Evolutionary conservation across 352 stramenopile species (phyloP).

Genomic region (Phytophthora ohioensis): DNA sequence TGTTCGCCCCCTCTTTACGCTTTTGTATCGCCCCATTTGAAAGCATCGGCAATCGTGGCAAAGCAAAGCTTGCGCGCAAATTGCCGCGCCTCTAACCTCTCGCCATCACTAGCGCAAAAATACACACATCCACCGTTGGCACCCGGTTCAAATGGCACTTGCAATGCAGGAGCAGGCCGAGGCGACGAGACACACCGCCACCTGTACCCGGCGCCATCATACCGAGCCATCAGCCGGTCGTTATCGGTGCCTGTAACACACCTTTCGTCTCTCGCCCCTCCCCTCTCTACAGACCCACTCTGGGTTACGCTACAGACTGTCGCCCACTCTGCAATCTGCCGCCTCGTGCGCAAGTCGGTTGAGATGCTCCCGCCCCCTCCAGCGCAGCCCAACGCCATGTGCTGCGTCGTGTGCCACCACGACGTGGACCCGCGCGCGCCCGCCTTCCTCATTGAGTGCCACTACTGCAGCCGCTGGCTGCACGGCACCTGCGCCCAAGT

Average conservation of each 20-base stretch:
- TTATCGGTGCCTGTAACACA: conserved; percentile 25
- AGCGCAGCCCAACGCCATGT: not conserved
- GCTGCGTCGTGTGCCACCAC: conserved; percentile 40
- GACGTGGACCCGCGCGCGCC: conserved; percentile 36
- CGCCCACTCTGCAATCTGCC: conserved; percentile 29
- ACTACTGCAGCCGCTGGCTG: conserved; percentile 73
- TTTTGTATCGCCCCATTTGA: conserved; percentile 15
- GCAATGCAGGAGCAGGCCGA: conserved; percentile 17
- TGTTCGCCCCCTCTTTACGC: conserved; percentile 7
- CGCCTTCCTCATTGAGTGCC: conserved; percentile 71
- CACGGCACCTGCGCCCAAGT: conserved; percentile 65
- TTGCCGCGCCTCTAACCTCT: conserved; percentile 8
- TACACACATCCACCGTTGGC: conserved; percentile 26
- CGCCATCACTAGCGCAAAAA: conserved; percentile 2
- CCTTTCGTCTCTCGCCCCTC: conserved; percentile 19
- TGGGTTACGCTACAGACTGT: conserved; percentile 13
- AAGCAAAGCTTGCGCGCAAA: conserved; percentile 5
- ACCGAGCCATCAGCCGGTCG: conserved; percentile 22
- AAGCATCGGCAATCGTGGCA: not conserved
- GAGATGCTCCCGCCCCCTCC: conserved; percentile 21
- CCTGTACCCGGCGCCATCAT: conserved; percentile 22
- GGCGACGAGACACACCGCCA: conserved; percentile 15
- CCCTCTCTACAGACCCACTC: not conserved
- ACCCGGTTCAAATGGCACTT: not conserved
- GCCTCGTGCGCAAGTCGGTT: conserved; percentile 14